A percentile compares a stretch with the other conserved stretches of the same genome.
Evolutionary conservation across 345 rosid species (phyloP).

Genomic region (Reutealis trisperma): DNA sequence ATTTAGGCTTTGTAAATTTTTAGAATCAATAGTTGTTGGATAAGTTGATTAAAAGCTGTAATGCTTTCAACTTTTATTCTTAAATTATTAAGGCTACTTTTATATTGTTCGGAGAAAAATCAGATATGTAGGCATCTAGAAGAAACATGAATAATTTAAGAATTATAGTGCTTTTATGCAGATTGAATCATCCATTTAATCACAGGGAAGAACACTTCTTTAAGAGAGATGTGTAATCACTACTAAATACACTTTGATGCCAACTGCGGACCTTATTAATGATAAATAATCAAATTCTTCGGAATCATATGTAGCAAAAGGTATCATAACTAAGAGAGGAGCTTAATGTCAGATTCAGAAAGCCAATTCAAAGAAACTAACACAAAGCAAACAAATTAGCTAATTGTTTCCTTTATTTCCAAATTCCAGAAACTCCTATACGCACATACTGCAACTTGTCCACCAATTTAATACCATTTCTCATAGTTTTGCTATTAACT

Average conservation of each 20-base stretch:
- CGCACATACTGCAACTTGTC: background rate
- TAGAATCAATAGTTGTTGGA: no score
- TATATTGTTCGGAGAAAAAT: no score
- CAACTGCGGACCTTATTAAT: background rate
- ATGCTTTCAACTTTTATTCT: no score
- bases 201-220: background rate
- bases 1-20: no score
- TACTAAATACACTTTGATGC: background rate
- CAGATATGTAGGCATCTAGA: no score
- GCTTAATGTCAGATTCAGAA: background rate
- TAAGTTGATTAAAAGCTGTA: no score
- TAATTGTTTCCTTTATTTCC: background rate
- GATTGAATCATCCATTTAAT: background rate
- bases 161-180: no score
- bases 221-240: background rate
- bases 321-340: background rate
- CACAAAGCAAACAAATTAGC: background rate
- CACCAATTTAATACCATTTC: background rate
- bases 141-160: no score
- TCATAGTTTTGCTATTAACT: no score
- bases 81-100: no score
- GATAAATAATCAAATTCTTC: background rate
- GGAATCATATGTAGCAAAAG: no score
- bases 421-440: background rate
- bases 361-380: background rate